These are phyloP conservation scores for Fistulinella cinereoalba DNA, from an alignment of 1,284 basidiomycete genomes.

Conservation along the genomic window DNA sequence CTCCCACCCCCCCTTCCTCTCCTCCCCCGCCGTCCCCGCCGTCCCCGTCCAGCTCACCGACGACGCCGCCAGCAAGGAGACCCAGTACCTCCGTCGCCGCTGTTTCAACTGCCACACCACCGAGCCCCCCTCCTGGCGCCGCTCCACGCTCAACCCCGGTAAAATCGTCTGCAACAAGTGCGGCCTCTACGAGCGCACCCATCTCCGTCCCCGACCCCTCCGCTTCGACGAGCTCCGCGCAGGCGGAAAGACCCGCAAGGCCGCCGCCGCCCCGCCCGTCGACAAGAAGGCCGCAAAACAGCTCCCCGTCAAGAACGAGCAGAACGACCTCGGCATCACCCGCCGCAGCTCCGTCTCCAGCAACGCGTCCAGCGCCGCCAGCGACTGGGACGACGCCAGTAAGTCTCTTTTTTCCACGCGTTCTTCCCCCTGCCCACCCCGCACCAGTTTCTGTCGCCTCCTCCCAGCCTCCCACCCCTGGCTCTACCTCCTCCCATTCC, in stretches of 20 bases:
- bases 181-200: conserved; percentile 81
- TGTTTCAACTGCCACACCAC: conserved; percentile 89
- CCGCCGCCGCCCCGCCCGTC: conserved; percentile 37
- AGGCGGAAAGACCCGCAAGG: conserved; percentile 74
- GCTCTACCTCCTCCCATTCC: conserved; percentile 53
- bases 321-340: conserved; percentile 48
- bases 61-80: conserved; percentile 83
- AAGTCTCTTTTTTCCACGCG: conserved; percentile 22
- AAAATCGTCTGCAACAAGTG: conserved; percentile 92
- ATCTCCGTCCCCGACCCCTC: conserved; percentile 72
- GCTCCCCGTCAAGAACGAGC: conserved; percentile 61
- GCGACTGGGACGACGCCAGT: conserved; percentile 78
- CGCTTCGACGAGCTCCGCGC: conserved; percentile 82
- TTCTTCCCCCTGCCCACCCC: conserved; percentile 1
- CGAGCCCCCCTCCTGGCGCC: conserved; percentile 81
- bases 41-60: conserved; percentile 80
- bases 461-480: conserved; percentile 30
- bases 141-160: conserved; percentile 80
- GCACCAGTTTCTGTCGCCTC: conserved; percentile 63
- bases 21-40: conserved; percentile 36
- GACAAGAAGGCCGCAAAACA: conserved; percentile 40
- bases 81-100: conserved; percentile 77
- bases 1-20: conserved; percentile 29
- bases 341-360: conserved; percentile 61
- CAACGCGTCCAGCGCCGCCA: conserved; percentile 53